Evolutionary conservation across 1,284 basidiomycete species (phyloP).

Genomic region (Rhodotorula sp.): DNA sequence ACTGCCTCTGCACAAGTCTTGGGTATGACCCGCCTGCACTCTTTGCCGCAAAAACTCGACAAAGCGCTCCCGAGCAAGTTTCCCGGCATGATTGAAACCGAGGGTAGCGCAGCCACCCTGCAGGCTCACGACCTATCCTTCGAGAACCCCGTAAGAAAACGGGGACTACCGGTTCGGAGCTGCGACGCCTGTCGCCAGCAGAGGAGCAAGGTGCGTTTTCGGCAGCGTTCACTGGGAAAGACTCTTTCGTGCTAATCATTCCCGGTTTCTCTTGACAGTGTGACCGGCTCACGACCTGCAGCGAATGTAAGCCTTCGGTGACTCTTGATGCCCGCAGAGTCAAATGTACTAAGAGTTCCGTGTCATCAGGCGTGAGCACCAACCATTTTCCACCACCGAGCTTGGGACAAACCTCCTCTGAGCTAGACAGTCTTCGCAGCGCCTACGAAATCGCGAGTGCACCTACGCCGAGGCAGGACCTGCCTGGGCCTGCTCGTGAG

Average conservation of each 20-base stretch:
- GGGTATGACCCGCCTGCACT: too few species aligned
- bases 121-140: background rate
- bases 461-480: constrained; percentile 5
- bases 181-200: background rate
- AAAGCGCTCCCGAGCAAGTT: too few species aligned
- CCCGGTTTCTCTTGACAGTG: background rate
- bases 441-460: background rate
- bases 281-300: background rate
- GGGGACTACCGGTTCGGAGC: background rate
- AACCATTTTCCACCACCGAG: background rate
- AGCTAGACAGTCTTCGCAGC: background rate
- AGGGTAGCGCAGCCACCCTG: background rate
- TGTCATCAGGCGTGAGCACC: background rate
- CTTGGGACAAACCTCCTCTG: too few species aligned
- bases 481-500: background rate
- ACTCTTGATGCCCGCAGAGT: too few species aligned
- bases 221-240: background rate
- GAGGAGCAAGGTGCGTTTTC: background rate
- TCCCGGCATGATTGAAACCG: too few species aligned
- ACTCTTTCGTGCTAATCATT: background rate
- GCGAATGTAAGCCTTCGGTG: background rate
- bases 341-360: background rate
- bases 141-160: background rate
- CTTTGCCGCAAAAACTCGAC: too few species aligned
- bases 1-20: too few species aligned